Conservation (phyloP, 805 yeast species). For the Brettanomyces bruxellensis region DNA sequence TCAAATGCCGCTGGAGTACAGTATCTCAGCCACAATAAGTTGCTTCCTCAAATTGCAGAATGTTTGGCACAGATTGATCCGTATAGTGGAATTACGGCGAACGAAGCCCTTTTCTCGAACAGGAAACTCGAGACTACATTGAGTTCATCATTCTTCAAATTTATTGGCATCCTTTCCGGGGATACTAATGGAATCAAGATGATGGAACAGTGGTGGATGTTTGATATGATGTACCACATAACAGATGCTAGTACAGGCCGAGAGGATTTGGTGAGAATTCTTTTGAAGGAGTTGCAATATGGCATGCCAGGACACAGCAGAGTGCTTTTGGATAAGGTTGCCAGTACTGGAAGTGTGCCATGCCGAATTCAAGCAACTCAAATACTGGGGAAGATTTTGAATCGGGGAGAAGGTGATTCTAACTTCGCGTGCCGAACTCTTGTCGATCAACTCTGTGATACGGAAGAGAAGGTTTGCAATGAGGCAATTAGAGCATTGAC, state of each 20-base stretch:
- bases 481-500: constrained; percentile 48
- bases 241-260: constrained; percentile 43
- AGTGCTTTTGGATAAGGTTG: constrained; percentile 53
- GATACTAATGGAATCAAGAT: constrained; percentile 55
- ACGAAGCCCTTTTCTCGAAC: constrained; percentile 65
- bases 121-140: constrained; percentile 53
- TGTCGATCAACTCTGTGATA: constrained; percentile 64
- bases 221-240: constrained; percentile 70
- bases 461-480: constrained; percentile 43
- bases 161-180: constrained; percentile 65
- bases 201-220: constrained; percentile 75
- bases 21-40: constrained; percentile 61
- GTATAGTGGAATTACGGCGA: constrained; percentile 59
- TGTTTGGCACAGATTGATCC: constrained; percentile 82
- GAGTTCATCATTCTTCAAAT: constrained; percentile 67
- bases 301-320: constrained; percentile 51
- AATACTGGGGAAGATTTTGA: constrained; percentile 35
- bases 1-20: constrained; percentile 56
- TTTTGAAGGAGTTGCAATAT: constrained; percentile 57
- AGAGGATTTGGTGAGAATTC: constrained; percentile 45
- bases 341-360: constrained; percentile 43
- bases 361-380: constrained; percentile 52
- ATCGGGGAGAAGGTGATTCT: constrained; percentile 22
- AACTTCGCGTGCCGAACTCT: constrained; percentile 45
- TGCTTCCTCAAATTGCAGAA: constrained; percentile 83